Evolutionary conservation across 2,329 filamentous ascomycete species (phyloP).

Genomic region (Aspergillus latus): DNA sequence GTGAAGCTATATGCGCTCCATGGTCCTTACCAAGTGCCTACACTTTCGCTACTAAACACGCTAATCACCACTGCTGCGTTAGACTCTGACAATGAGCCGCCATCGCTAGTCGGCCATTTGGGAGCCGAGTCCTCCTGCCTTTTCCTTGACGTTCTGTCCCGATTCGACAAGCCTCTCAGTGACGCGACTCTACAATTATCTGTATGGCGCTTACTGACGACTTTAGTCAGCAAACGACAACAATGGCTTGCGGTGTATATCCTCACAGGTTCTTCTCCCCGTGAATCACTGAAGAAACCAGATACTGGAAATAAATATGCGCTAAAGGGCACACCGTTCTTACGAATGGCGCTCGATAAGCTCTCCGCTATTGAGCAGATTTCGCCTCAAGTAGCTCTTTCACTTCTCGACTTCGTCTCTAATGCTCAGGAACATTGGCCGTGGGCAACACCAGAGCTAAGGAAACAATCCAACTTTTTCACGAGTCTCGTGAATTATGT

Average conservation of each 20-base stretch:
- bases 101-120: conserved; percentile 89
- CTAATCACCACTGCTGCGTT: conserved; percentile 70
- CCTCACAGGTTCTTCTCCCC: conserved; percentile 81
- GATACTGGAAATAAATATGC: conserved; percentile 42
- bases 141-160: conserved; percentile 75
- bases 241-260: conserved; percentile 96
- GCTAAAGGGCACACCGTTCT: conserved; percentile 63
- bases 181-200: conserved; percentile 63
- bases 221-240: conserved; percentile 83
- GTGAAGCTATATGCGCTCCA: conserved; percentile 73
- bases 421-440: conserved; percentile 93
- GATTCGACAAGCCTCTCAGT: conserved; percentile 72
- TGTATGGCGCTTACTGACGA: conserved; percentile 83
- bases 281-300: conserved; percentile 63
- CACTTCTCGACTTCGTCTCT: conserved; percentile 82
- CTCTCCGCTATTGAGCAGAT: conserved; percentile 66
- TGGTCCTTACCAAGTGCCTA: conserved; percentile 63
- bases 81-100: conserved; percentile 67
- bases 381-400: conserved; percentile 63
- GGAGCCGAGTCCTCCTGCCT: conserved; percentile 78
- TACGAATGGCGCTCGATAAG: conserved; percentile 70
- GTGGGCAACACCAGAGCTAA: conserved; percentile 81
- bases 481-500: conserved; percentile 70
- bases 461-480: conserved; percentile 72
- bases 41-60: conserved; percentile 69